These are phyloP conservation scores for Scedosporium boydii DNA, from an alignment of 2,329 filamentous ascomycete genomes.

Conservation along the genomic window DNA sequence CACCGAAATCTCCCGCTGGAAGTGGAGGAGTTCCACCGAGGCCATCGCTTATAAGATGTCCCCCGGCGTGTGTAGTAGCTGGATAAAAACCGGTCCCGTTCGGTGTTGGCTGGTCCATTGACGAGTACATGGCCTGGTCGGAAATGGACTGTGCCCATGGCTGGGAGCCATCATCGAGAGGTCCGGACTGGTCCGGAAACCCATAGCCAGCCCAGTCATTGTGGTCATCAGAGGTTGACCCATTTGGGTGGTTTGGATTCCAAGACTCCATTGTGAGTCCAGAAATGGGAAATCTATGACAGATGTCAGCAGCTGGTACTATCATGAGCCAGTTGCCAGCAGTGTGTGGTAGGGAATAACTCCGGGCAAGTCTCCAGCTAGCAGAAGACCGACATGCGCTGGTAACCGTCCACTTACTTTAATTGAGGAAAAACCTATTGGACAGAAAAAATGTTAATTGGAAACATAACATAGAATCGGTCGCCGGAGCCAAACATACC, in stretches of 20 bases:
- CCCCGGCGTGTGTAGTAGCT: constrained; percentile 21
- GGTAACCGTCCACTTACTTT: background rate
- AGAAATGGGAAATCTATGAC: background rate
- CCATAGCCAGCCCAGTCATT: constrained; percentile 25
- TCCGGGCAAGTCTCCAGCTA: background rate
- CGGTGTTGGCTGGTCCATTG: constrained; percentile 16
- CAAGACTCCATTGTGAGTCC: constrained; percentile 30
- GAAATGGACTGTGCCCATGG: constrained; percentile 26
- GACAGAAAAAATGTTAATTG: background rate
- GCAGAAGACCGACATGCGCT: background rate
- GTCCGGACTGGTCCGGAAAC: constrained; percentile 22
- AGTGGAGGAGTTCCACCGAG: constrained; percentile 19
- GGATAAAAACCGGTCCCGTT: constrained; percentile 24
- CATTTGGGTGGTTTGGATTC: constrained; percentile 27
- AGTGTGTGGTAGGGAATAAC: background rate
- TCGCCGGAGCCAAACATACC: background rate
- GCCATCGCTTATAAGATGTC: constrained; percentile 20
- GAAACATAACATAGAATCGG: background rate
- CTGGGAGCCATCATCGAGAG: constrained; percentile 26
- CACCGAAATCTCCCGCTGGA: constrained; percentile 19
- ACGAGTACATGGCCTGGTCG: constrained; percentile 21
- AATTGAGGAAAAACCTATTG: background rate
- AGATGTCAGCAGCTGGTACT: background rate
- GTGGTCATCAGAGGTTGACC: constrained; percentile 17
- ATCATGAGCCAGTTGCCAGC: background rate